Base-by-base conservation (phyloP, 805 yeast genomes). In the Saccharomycopsis capsularis region DNA sequence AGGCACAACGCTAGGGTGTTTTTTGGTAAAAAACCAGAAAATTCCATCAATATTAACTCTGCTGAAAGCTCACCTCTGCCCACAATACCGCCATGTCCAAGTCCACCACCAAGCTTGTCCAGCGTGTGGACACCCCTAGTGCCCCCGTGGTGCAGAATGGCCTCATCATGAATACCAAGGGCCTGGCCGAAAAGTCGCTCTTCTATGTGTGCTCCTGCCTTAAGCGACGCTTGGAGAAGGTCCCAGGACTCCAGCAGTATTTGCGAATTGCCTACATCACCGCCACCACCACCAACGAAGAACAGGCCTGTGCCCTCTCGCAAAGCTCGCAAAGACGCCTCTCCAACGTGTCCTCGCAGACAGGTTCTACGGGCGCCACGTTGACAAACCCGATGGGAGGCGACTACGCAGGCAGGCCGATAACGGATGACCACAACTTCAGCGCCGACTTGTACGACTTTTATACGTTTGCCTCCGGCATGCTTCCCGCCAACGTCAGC, bases 391-490 rank as follows among this genome's bases (percentile, higher is more conserved):
- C 44, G 2, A 51, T 18, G 46, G 50, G n/a, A 44, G 47, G 46
- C 25, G 47, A 46, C 30, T 37, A 38, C 21, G 49, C 48, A 30
- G 52, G 47, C 22, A 56, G 50, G 39, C 60, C 55, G 51, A 60
- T 52, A 52, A 47, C 57, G 19, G 60, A 55, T 37, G 68, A 62
- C 48, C 65, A 61, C 53, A 59, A 63, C 11, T 57, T 66, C 41
- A 63, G 71, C 16, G 55, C 55, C 13, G 48, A 48, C 1, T 25
- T 18, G 15, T 50, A 66, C 55, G 70, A 71, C 48, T 61, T 76
- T 40, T 69, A 68, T 59, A 85, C 88, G 4, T 85, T 79, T 65
- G 78, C 84, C 42, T 85, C 84, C 52, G 95, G 95, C 25, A 81
- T 83, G 15, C 70, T 82, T 40, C 95, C 91, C 3, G 85, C 85